Conservation (phyloP, 306 rosid genomes). For the Styphnolobium japonicum region DNA sequence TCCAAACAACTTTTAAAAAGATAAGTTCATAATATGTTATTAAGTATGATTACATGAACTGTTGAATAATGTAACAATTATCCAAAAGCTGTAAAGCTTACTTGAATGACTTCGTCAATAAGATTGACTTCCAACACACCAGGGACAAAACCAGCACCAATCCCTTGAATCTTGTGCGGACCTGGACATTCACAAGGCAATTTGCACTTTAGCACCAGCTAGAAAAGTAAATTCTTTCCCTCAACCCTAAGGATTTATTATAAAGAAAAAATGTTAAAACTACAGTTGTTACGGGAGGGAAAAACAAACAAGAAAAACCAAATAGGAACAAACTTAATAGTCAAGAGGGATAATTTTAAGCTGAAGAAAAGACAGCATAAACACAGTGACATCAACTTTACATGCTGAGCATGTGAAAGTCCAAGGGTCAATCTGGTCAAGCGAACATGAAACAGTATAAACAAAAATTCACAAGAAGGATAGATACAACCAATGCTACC, state of each 20-base stretch:
- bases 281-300: neutral
- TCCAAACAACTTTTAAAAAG: neutral
- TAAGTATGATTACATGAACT: neutral
- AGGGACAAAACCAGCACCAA: constrained; percentile 84
- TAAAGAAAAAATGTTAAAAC: neutral
- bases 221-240: constrained; percentile 4
- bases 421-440: constrained; percentile 4
- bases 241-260: neutral
- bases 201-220: constrained; percentile 2
- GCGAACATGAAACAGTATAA: constrained; percentile 3
- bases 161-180: constrained; percentile 93
- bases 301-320: neutral
- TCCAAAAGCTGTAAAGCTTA: constrained; percentile 33
- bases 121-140: constrained; percentile 71
- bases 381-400: constrained; percentile 1
- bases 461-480: constrained; percentile 4
- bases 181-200: constrained; percentile 45
- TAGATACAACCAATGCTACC: neutral
- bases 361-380: neutral
- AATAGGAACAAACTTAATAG: neutral
- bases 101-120: constrained; percentile 72
- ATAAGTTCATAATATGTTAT: neutral
- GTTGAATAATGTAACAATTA: neutral
- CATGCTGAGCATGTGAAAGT: neutral
- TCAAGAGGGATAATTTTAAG: neutral